A percentile compares a stretch with the other conserved stretches of the same genome.
Evolutionary conservation across 1,284 basidiomycete species (phyloP).

Genomic region (Testicularia cyperi): DNA sequence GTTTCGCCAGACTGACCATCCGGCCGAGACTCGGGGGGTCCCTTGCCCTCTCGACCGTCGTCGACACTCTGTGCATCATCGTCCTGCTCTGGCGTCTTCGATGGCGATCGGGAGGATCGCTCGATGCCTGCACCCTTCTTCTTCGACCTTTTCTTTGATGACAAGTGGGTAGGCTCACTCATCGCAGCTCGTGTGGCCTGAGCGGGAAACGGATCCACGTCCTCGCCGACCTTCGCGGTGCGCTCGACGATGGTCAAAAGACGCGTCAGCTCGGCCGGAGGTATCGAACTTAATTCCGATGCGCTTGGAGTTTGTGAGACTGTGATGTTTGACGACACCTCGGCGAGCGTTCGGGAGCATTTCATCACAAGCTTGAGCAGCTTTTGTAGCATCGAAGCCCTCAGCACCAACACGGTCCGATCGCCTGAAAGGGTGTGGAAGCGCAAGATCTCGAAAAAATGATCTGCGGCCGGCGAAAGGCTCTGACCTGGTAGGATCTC

Average conservation of each 20-base stretch:
- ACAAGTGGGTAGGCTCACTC: too few relatives aligned
- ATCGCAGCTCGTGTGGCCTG: slow-evolving; percentile 11
- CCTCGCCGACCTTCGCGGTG: slow-evolving; percentile 26
- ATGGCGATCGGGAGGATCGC: slow-evolving; percentile 7
- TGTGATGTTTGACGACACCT: slow-evolving; percentile 13
- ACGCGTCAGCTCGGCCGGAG: slow-evolving; percentile 20
- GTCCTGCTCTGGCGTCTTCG: slow-evolving; percentile 15
- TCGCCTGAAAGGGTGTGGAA: slow-evolving; percentile 13
- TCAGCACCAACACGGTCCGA: slow-evolving; percentile 18
- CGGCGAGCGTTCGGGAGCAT: slow-evolving; percentile 19
- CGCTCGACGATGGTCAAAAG: slow-evolving; percentile 39
- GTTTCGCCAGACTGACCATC: too few relatives aligned
- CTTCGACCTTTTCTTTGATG: too few relatives aligned
- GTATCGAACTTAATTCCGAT: slow-evolving; percentile 13
- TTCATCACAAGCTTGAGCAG: slow-evolving; percentile 31
- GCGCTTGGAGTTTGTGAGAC: slow-evolving; percentile 1
- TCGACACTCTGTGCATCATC: neutral
- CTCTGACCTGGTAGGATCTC: slow-evolving; percentile 66
- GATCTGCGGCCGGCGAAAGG: slow-evolving; percentile 69
- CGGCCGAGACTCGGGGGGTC: too few relatives aligned
- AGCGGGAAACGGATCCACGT: slow-evolving; percentile 33
- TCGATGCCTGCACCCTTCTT: too few relatives aligned
- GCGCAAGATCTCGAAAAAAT: slow-evolving; percentile 57
- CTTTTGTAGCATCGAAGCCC: slow-evolving; percentile 25
- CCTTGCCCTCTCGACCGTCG: neutral